Conservation (phyloP, 2,329 filamentous ascomycete species). For the Ophiostoma ips region DNA sequence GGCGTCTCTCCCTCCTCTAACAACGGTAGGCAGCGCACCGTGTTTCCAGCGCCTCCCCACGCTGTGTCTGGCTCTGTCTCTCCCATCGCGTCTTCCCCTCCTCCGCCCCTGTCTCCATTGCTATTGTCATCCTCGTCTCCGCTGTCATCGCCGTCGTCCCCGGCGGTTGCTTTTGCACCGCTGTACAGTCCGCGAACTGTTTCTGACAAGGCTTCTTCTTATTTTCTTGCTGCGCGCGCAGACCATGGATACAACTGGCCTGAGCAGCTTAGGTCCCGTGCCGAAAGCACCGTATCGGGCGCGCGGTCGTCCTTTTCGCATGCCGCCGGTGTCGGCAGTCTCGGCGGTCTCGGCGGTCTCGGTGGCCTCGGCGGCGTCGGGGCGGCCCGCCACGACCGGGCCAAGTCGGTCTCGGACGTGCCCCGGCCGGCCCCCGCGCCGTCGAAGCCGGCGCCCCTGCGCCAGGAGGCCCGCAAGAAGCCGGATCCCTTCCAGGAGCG, state of each 20-base stretch:
- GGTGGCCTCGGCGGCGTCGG: constrained; percentile 9
- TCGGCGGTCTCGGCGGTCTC: too few relatives aligned
- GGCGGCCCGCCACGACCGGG: constrained; percentile 40
- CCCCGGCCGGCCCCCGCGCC: constrained; percentile 28
- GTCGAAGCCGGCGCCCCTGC: constrained; percentile 36
- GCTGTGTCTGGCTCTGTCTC: too few relatives aligned
- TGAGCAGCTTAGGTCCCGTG: constrained; percentile 84
- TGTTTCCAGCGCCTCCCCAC: too few relatives aligned
- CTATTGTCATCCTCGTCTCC: too few relatives aligned
- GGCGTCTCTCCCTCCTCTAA: not conserved
- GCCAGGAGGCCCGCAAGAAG: constrained; percentile 41
- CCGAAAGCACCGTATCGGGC: constrained; percentile 60
- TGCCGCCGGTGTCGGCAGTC: constrained; percentile 24
- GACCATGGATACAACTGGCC: constrained; percentile 96
- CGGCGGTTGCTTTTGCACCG: too few relatives aligned
- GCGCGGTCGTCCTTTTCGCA: constrained; percentile 46
- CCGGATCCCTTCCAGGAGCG: constrained; percentile 94
- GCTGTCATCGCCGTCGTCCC: too few relatives aligned
- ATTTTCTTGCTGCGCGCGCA: constrained; percentile 37
- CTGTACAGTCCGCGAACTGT: constrained; percentile 21
- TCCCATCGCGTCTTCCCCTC: too few relatives aligned
- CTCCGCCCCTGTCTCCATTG: too few relatives aligned
- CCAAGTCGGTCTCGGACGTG: constrained; percentile 53
- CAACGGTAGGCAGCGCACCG: too few relatives aligned
- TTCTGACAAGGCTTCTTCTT: constrained; percentile 46